These are phyloP conservation scores for Paraurostyla sp. DNA, from an alignment of 73 alveolate genomes.

Conservation along the genomic window DNA sequence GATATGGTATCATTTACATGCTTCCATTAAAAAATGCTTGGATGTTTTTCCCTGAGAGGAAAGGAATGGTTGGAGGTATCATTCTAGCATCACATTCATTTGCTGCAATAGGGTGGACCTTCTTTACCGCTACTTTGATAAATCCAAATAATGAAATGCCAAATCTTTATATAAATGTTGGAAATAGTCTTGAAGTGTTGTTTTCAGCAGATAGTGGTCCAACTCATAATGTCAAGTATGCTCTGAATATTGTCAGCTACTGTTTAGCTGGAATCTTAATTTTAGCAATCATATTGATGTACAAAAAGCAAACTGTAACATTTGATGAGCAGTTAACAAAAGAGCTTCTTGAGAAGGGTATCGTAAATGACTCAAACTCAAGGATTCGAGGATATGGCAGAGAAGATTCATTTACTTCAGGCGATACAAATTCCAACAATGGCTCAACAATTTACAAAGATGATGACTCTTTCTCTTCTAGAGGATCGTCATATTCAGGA, in stretches of 20 bases:
- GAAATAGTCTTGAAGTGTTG: not conserved
- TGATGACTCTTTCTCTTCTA: not conserved
- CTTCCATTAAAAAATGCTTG: constrained; percentile 72
- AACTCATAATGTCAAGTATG: not conserved
- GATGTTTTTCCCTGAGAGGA: constrained; percentile 74
- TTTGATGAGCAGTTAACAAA: not conserved
- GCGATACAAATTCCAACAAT: not conserved
- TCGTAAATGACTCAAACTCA: not conserved
- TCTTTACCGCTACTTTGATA: not conserved
- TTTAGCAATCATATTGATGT: not conserved
- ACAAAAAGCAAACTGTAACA: not conserved
- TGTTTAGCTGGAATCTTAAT: not conserved
- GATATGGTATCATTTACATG: constrained; percentile 71
- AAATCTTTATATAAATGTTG: not conserved
- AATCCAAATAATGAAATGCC: constrained; percentile 48
- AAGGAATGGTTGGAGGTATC: constrained; percentile 65
- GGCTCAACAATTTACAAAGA: not conserved
- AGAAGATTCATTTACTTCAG: not conserved
- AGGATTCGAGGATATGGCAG: not conserved
- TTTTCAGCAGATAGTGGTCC: not conserved
- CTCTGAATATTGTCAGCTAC: not conserved
- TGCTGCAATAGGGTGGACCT: constrained; percentile 51
- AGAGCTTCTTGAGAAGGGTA: not conserved
- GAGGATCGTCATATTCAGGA: not conserved
- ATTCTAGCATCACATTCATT: constrained; percentile 5